Evolutionary conservation across 1,139 yeast species (phyloP), one percentile per base, ranked within the genome.

Genomic region (Chernovozyma sophiae-reginae): DNA sequence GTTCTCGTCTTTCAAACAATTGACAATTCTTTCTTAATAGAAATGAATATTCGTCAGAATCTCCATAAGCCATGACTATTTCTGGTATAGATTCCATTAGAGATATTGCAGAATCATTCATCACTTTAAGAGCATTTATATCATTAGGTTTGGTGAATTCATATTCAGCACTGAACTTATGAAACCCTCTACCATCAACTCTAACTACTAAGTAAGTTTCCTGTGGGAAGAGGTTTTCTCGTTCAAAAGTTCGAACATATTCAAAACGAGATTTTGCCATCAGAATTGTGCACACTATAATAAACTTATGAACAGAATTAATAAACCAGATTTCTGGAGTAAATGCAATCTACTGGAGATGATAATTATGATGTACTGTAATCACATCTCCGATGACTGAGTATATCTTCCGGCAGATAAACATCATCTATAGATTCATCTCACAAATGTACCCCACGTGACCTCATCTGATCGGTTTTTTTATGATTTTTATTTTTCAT

Each of bases 161-260:
- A 56, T 92, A 94, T 42, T 63, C 64, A 29, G 74, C 73, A 5
- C 96, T 81, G 49, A 92, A 84, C 53, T 79, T 81, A 60, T 92
- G 98, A 58, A 92, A 92, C 19, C 96, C 95, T 48, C 95, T 77
- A 1, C 99, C 99, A 53, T 92, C 99, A 0, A 92, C 79, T 34
- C 99, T 69, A 12, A 94, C 75, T 18, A 92, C 82, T 11, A 92
- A 79, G 60, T 81, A 84, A 0, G 95, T 79, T 38, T 87, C 83
- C 0, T 92, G 96, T 1, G 92, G 70, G 4, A 94, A 68, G 27
- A 66, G 63, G 52, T 79, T 79, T 43, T 85, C 92, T 29, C 77
- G 65, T 57, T 92, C 99, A 58, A 87, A 92, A 41, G 67, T 63
- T 49, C 79, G 81, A 33, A 90, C 97, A 56, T 92, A 92, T 56